These are phyloP conservation scores for Blastobotrys apis DNA, from an alignment of 1,139 yeast genomes.

Conservation along the genomic window DNA sequence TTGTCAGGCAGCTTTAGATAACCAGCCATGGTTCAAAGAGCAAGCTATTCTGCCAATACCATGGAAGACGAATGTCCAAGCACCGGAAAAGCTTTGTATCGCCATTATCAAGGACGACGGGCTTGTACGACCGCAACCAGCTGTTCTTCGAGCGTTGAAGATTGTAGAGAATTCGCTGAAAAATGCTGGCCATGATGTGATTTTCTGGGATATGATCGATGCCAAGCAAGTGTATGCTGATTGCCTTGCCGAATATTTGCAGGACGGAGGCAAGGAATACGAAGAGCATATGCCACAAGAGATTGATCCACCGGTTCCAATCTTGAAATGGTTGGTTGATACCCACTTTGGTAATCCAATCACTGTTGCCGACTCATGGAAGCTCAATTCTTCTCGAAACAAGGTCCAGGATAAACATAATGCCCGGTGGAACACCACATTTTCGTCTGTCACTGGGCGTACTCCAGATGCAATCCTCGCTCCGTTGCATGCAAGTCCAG, in stretches of 20 bases:
- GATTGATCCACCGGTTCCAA: slow-evolving; percentile 1
- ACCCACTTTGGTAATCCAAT: not conserved
- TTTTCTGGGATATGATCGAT: slow-evolving; percentile 40
- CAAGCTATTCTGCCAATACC: slow-evolving; percentile 3
- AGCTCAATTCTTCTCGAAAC: not conserved
- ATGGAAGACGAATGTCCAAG: not conserved
- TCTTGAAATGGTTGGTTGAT: not conserved
- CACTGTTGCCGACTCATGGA: not conserved
- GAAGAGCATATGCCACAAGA: not conserved
- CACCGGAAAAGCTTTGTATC: slow-evolving; percentile 29
- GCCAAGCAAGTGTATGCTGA: not conserved
- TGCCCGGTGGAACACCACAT: slow-evolving; percentile 10
- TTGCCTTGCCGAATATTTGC: not conserved
- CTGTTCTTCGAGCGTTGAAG: slow-evolving; percentile 39
- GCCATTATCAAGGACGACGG: slow-evolving; percentile 31
- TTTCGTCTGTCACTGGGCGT: slow-evolving; percentile 15
- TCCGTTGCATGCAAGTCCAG: slow-evolving; percentile 31
- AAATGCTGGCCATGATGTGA: slow-evolving; percentile 40
- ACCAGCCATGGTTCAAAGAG: not conserved
- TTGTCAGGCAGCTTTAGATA: slow-evolving; percentile 1
- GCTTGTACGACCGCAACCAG: slow-evolving; percentile 40
- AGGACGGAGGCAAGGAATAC: slow-evolving; percentile 3
- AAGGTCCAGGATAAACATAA: not conserved
- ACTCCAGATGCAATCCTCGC: slow-evolving; percentile 37
- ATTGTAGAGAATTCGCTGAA: slow-evolving; percentile 28